phyloP scores from a whole-genome alignment of 2,329 filamentous ascomycete genomes.

The Trichoderma atroviride region DNA sequence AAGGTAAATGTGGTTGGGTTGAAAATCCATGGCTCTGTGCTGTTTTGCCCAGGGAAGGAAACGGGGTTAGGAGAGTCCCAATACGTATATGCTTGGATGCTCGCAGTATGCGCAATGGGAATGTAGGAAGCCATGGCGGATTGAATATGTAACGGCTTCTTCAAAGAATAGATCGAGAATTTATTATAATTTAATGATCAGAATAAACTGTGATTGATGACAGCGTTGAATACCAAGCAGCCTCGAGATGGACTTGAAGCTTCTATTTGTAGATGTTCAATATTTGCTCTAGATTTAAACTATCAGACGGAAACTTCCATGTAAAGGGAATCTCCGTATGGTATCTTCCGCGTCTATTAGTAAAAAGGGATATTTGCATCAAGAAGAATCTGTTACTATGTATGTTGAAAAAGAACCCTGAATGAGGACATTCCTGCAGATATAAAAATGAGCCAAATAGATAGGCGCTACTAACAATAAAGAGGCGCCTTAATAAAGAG shows the following conservation, averaged over 20 bases:
- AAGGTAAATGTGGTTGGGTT: slow-evolving; percentile 12
- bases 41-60: neutral
- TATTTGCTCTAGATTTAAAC: neutral
- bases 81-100: slow-evolving; percentile 12
- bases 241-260: too few species aligned
- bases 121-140: neutral
- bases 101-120: neutral
- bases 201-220: neutral
- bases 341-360: neutral
- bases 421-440: neutral
- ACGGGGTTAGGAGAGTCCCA: slow-evolving; percentile 9
- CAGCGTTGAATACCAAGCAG: accelerated
- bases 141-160: neutral
- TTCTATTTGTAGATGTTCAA: neutral
- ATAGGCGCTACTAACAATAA: neutral
- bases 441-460: neutral
- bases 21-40: neutral
- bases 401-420: neutral
- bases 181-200: neutral
- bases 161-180: neutral
- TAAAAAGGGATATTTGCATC: neutral
- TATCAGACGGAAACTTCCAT: neutral
- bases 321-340: neutral
- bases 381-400: neutral
- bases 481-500: neutral